Conservation (phyloP, 352 stramenopile species). For the Phytopythium cucurbitacearum region DNA sequence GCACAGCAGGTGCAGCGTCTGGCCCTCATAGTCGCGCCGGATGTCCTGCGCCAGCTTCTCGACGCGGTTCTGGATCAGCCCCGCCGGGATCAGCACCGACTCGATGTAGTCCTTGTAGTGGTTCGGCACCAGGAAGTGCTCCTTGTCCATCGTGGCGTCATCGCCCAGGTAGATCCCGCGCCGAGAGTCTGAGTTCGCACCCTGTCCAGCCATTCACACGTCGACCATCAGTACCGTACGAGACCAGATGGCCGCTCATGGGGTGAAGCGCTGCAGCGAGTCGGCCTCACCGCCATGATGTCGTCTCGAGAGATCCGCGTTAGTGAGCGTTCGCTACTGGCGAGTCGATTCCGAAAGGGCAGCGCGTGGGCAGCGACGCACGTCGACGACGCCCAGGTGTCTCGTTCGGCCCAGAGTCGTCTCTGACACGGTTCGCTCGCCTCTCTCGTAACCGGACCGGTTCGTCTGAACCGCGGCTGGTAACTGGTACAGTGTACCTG, state of each 20-base stretch:
- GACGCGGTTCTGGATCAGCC: constrained; percentile 88
- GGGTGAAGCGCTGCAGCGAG: too few relatives aligned
- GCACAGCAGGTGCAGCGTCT: constrained; percentile 90
- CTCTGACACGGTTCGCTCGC: neutral
- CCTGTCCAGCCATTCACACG: neutral
- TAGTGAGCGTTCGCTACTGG: too few relatives aligned
- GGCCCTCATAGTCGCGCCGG: constrained; percentile 81
- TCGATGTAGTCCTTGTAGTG: constrained; percentile 80
- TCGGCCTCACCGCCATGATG: constrained; percentile 3
- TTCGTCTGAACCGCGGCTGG: neutral
- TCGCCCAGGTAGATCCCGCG: constrained; percentile 62
- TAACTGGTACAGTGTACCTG: neutral
- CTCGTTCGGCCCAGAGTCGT: too few relatives aligned
- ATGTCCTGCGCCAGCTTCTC: constrained; percentile 92
- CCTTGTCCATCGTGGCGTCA: constrained; percentile 58
- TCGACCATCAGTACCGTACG: too few relatives aligned
- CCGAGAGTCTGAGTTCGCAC: constrained; percentile 15
- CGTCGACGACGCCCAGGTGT: too few relatives aligned
- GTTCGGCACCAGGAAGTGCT: constrained; percentile 75
- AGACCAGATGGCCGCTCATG: neutral
- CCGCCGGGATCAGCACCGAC: constrained; percentile 88
- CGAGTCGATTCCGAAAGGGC: too few relatives aligned
- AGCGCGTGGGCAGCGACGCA: too few relatives aligned
- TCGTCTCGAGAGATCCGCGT: too few relatives aligned
- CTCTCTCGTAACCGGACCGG: neutral